Base-by-base conservation (phyloP, 2,329 filamentous ascomycete species). In the Hymenotorrendiella dingleyae region DNA sequence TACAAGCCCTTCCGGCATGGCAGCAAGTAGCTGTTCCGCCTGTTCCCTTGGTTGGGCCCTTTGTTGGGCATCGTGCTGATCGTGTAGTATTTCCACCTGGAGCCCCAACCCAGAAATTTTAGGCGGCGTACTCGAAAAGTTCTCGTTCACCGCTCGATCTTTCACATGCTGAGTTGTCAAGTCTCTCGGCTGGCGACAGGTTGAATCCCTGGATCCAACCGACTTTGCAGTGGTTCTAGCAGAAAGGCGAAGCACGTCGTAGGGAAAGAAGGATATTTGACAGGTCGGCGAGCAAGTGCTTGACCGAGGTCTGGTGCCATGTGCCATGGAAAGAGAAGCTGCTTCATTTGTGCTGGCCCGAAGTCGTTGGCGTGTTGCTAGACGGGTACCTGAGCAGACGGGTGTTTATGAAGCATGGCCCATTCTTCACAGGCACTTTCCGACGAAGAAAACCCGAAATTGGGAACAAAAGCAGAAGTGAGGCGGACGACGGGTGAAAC, bases 41-140 rank as follows among this genome's bases (percentile, higher is more conserved):
- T n/a, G n/a, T n/a, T n/a, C n/a, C n/a, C n/a, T n/a, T n/a, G n/a
- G n/a, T n/a, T n/a, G n/a, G n/a, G n/a, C n/a, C 30, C 23, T 11
- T 22, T 24, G 44, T 30, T 33, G 29, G 37, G 20, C 46, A 51
- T 51, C n/a, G 38, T 34, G 34, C 23, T 34, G 16, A 22, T 24
- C n/a, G n/a, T 29, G n/a, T 17, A 12, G 12, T 19, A 6, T 9
- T 30, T 21, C 22, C 23, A 36, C 29, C 40, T n/a, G 27, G 21
- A 19, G 5, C 11, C 33, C 21, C 24, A 22, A 22, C 29, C 11
- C 20, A 35, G 39, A 28, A 27, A 23, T 27, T 24, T 41, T 16
- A n/a, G n/a, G n/a, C n/a, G n/a, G n/a, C n/a, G 8, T 10, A 20
- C n/a, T 20, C 11, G 28, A 11, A 6, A 23, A 28, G 10, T 27